Percentiles rank a stretch among this genome's conserved stretches.
Evolutionary conservation across 306 rosid species (phyloP).

Genomic region (Casuarina glauca): DNA sequence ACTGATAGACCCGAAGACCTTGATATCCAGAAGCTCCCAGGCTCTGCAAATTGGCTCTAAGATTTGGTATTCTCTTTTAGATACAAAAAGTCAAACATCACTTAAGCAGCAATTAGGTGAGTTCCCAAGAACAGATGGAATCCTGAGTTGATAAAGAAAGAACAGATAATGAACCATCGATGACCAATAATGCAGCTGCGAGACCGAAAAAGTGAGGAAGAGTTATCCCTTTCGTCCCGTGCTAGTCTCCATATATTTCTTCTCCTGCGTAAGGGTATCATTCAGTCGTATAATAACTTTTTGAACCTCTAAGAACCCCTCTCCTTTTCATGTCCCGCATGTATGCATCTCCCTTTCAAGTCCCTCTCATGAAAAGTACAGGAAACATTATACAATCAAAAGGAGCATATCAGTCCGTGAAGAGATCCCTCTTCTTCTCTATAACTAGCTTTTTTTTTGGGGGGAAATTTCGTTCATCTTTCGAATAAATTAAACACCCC

Average conservation of each 20-base stretch:
- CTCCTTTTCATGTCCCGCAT: not conserved
- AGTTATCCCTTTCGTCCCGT: not conserved
- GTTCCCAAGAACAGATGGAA: not conserved
- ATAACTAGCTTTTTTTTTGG: no score
- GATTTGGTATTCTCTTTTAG: not conserved
- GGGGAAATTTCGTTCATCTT: no score
- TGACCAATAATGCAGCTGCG: no score
- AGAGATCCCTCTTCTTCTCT: not conserved
- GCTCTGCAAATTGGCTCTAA: not conserved
- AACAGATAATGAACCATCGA: not conserved
- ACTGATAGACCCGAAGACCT: not conserved
- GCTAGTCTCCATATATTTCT: not conserved
- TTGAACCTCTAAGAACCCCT: not conserved
- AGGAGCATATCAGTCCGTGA: not conserved
- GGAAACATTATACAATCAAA: not conserved
- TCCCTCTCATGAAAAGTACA: conserved; percentile 5
- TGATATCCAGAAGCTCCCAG: not conserved
- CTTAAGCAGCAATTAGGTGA: not conserved
- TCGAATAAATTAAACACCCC: no score
- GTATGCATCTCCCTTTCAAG: conserved; percentile 5
- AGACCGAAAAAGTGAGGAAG: no score
- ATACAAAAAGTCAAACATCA: not conserved
- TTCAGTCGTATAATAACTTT: not conserved
- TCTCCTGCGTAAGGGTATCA: not conserved
- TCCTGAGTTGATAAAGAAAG: not conserved